Percentiles rank a stretch among this genome's conserved stretches.
phyloP scores from a whole-genome alignment of 768 basidiomycete species.

The Trametes cingulata region DNA sequence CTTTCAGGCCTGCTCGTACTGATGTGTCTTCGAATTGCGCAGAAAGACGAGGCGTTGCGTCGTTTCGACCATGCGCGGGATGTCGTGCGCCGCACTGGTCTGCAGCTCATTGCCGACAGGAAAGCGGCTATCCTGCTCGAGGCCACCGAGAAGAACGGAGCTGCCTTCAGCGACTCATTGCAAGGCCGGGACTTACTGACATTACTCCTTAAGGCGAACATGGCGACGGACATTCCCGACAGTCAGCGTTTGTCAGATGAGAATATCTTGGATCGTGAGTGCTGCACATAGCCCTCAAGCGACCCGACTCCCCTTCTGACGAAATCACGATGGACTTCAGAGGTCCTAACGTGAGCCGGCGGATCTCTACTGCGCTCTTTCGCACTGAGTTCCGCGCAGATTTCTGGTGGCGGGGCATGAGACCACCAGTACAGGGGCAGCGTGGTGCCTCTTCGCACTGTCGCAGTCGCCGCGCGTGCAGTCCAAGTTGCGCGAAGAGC shows the following conservation, averaged over 20 bases:
- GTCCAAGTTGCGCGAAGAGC: constrained; percentile 40
- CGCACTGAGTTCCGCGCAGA: not conserved
- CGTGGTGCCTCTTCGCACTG: constrained; percentile 40
- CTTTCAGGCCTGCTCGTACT: no score
- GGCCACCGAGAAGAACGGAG: constrained; percentile 35
- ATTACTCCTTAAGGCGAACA: constrained; percentile 61
- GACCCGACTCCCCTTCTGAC: not conserved
- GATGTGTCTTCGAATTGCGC: no score
- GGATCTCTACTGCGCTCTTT: no score
- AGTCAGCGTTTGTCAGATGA: constrained; percentile 58
- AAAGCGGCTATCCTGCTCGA: constrained; percentile 35
- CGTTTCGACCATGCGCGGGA: constrained; percentile 12
- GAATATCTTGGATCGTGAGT: constrained; percentile 59
- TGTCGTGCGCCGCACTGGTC: constrained; percentile 31
- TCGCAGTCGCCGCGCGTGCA: constrained; percentile 38
- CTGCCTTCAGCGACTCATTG: not conserved
- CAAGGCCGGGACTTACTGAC: constrained; percentile 11
- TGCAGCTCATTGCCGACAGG: constrained; percentile 32
- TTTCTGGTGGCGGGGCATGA: constrained; percentile 40
- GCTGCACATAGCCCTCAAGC: not conserved
- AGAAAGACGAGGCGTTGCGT: not conserved
- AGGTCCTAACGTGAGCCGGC: constrained; percentile 25
- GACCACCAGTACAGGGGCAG: constrained; percentile 38
- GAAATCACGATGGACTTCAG: not conserved
- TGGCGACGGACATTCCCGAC: constrained; percentile 57